Conservation (phyloP, 176 grass and related monocot species). For the Tillandsia fasciculata region DNA sequence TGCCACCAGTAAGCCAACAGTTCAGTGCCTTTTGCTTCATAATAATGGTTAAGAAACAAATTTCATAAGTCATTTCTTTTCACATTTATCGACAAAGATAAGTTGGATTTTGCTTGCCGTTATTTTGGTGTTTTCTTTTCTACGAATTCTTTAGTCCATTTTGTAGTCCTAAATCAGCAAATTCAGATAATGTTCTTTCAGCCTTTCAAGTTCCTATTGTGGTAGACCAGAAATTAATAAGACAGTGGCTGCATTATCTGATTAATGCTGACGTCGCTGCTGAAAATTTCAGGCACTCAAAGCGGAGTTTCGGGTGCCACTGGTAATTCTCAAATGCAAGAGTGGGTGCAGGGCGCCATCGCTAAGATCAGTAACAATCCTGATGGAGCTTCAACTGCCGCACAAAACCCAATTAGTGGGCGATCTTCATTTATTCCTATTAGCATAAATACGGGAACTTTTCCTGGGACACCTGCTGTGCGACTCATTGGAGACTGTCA, state of each 20-base stretch:
- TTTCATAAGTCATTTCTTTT: not conserved
- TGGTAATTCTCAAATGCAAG: conserved; percentile 97
- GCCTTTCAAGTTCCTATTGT: no score
- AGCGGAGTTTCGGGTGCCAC: conserved; percentile 52
- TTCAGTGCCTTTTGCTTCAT: not conserved
- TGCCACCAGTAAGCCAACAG: no score
- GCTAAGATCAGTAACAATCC: conserved; percentile 93
- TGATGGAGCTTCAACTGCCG: conserved; percentile 65
- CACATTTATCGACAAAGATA: not conserved
- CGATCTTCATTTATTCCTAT: conserved; percentile 89
- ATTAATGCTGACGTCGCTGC: not conserved
- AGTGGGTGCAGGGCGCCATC: conserved; percentile 98
- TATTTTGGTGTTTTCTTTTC: not conserved
- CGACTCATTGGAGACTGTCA: conserved; percentile 96
- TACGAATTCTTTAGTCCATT: no score
- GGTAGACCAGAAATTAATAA: not conserved
- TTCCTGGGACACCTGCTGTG: conserved; percentile 95
- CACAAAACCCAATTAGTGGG: conserved; percentile 65
- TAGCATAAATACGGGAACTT: conserved; percentile 96
- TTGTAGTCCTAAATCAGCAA: no score
- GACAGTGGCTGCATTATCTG: not conserved
- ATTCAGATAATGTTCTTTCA: no score
- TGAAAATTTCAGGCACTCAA: conserved; percentile 58
- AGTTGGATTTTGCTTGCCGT: no score
- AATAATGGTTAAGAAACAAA: not conserved